Evolutionary conservation across 2,329 filamentous ascomycete species (phyloP), one percentile per base, ranked within the genome.

Genomic region (Leptographium galeiforme): DNA sequence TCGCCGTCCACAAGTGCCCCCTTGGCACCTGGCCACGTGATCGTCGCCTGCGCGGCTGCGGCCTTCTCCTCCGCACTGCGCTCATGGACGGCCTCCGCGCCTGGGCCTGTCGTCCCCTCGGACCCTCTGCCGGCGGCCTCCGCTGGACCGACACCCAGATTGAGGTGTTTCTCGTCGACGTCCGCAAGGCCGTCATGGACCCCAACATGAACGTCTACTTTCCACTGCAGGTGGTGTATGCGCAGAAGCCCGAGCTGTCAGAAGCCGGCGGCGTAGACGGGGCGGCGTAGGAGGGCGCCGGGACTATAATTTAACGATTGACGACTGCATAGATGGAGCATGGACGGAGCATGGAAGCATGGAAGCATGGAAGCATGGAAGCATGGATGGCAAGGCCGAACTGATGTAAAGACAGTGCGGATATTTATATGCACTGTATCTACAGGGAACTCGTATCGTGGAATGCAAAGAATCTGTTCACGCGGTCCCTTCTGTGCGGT

Each of bases 21-120:
- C 60, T 76, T 2, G 75, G 75, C 16, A 62, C 68, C 4, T 78
- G 75, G 75, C 68, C 74, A 3, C 66, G 66, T 48, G 66, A 67
- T 53, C 60, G 64, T 32, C 65, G 69, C 4, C 66, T 74, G 19
- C 66, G 70, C 48, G 66, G 71, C 43, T 74, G 71, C 57, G 74
- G 74, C 2, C 63, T 72, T 36, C 67, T 76, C 30, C 59, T 76
- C 55, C 64, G 71, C 38, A 71, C 72, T 32, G 68, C 68, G 5
- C 56, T 66, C 39, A 63, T 68, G 59, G 66, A 67, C 51, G 66
- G 66, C 8, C 58, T 68, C 51, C 52, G 61, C 10, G 65, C 64
- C 11, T 54, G 66, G 46, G 61, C 60, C 2, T 53, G 58, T 32
- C 56, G 65, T 45, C 64, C 66, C 32, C 58, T 68, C 7, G 58